Base-by-base conservation (phyloP, 139 green algal genomes). In the Mesotaenium endlicherianum region DNA sequence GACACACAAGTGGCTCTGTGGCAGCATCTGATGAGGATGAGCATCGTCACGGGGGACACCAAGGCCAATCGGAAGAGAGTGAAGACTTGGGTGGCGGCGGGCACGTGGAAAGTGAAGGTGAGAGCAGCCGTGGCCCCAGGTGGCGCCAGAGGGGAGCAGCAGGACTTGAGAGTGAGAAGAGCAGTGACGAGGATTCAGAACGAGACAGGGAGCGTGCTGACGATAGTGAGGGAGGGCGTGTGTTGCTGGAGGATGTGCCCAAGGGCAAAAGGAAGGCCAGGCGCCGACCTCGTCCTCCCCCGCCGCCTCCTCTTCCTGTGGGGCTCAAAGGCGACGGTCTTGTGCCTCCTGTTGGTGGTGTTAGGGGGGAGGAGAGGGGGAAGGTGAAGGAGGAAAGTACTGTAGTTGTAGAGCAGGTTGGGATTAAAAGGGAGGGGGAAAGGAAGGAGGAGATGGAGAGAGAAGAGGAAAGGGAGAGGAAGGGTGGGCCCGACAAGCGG, bases 41-140 rank as follows among this genome's bases (percentile, higher is more conserved):
- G 50, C 20, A 64, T 64, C 50, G 50, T 64, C 26, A 26, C 26
- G 26, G 50, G 26, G 50, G 50, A 64, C n/a, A n/a, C n/a, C n/a
- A n/a, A n/a, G n/a, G n/a, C n/a, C n/a, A n/a, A n/a, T n/a, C n/a
- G 26, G 50, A 64, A 64, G 50, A 64, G 50, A 64, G 50, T 64
- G 20, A 64, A 64, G 50, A 64, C 50, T 26, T 64, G 20, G 50
- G 50, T 34, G 50, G 50, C 20, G 50, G 50, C 20, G 26, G 50
- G 26, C 20, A 26, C 20, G 50, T 64, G 50, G 50, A 64, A 64
- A 64, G 50, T 64, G 50, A 64, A 64, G 50, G 26, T 20, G 50
- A 64, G 50, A 64, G 20, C 50, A 64, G 50, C 26, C 50, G 50
- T 34, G 20, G 20, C 26, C 50, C 50, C 20, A 72, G 11, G 11